These are phyloP conservation scores for Lyophyllum semitale DNA, from an alignment of 768 basidiomycete genomes.

Conservation along the genomic window DNA sequence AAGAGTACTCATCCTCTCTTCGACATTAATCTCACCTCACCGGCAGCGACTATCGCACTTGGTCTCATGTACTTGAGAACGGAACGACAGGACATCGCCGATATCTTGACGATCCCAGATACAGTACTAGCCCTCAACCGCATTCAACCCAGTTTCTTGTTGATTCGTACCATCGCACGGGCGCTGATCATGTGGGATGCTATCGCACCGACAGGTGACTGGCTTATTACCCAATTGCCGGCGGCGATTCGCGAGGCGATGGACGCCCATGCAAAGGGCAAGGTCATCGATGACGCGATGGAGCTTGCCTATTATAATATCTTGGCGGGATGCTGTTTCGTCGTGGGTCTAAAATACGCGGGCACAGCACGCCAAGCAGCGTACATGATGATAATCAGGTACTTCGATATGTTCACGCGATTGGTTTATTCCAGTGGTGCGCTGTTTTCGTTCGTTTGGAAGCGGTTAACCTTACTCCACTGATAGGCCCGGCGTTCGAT, in stretches of 20 bases:
- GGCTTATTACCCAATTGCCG: slow-evolving; percentile 76
- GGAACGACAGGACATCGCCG: slow-evolving; percentile 81
- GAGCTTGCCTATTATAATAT: slow-evolving; percentile 94
- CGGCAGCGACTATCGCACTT: slow-evolving; percentile 87
- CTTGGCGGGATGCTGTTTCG: slow-evolving; percentile 89
- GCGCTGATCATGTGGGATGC: slow-evolving; percentile 86
- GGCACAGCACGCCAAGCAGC: slow-evolving; percentile 93
- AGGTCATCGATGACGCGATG: slow-evolving; percentile 63
- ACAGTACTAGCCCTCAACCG: slow-evolving; percentile 79
- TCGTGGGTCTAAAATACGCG: slow-evolving; percentile 88
- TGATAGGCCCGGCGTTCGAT: slow-evolving; percentile 75
- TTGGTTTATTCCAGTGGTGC: slow-evolving; percentile 68
- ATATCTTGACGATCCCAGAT: slow-evolving; percentile 81
- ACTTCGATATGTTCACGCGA: slow-evolving; percentile 79
- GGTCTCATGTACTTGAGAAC: slow-evolving; percentile 93
- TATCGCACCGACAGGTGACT: slow-evolving; percentile 70
- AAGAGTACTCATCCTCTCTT: slow-evolving; percentile 48
- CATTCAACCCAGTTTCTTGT: slow-evolving; percentile 85
- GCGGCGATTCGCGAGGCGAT: slow-evolving; percentile 60
- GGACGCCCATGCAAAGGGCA: slow-evolving; percentile 51
- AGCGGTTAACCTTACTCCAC: slow-evolving; percentile 3
- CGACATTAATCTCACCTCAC: slow-evolving; percentile 89
- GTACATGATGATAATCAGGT: slow-evolving; percentile 76
- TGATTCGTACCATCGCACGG: slow-evolving; percentile 77
- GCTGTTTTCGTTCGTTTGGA: slow-evolving; percentile 23